Evolutionary conservation across 805 yeast species (phyloP), one percentile per base, ranked within the genome.

Genomic region (Candida takata): DNA sequence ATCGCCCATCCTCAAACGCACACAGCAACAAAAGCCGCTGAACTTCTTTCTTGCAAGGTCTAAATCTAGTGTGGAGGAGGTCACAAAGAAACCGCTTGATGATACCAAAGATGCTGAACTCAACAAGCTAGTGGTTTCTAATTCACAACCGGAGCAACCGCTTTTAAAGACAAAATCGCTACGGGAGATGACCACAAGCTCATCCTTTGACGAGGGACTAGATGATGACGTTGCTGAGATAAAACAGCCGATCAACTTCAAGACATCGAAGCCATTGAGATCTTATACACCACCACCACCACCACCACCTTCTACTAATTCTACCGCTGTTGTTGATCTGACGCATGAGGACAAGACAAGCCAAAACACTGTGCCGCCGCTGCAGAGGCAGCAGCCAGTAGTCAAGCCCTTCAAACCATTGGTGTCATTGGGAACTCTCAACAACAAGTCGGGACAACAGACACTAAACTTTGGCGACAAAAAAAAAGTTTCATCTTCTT

Each of bases 1-100:
- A 4, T 42, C 49, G 4, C 49, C 49, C 16, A 19, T 44, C 8
- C 17, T 45, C 24, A 43, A 43, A 27, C 34, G 47, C 13, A 29
- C 35, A 27, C 38, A 33, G 27, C 27, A 29, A 24, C 41, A 40
- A 34, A 34, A 36, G 29, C 37, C 40, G 5, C 16, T 40, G 18
- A 31, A 29, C 16, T 43, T 38, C 38, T 41, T 41, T 28, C 13
- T 25, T 18, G 15, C 25, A 18, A 31, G 41, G n/a, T 33, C 41
- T 30, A 36, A 40, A n/a, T 36, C 41, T 31, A 27, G 33, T 8
- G 11, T 29, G 6, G 40, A 28, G 9, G 32, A 31, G 33, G 11
- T 13, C 8, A 35, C 35, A 35, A 41, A 43, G 34, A 37, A 34
- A 15, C 43, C 44, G 4, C 29, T 40, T 13, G 38, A 29, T 17